Base-by-base conservation (phyloP, 805 yeast genomes). In the Schwanniomyces sp. region DNA sequence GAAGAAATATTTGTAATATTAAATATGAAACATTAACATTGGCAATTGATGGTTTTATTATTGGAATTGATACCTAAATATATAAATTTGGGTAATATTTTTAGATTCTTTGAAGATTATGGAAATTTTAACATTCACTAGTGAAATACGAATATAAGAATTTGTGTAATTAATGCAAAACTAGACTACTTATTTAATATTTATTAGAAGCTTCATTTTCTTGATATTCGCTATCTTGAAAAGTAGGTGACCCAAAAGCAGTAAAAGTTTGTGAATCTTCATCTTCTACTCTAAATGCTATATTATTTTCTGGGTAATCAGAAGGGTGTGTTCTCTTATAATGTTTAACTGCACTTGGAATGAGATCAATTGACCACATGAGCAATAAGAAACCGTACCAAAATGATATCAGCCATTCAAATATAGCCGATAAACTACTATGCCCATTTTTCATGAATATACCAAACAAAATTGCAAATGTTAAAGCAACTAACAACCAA, bases 381-480 rank as follows among this genome's bases (percentile, higher is more conserved):
- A 85, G 59, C 53, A 85, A 79, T 50, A 87, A 72, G 29, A 85
- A 57, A 3, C 96, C 94, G 61, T 87, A 91, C 82, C 88, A 84
- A 66, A 84, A 91, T n/a, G 92, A 84, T 38, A 91, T 66, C 3
- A 84, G 61, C 98, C 98, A 92, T 67, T 92, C 98, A 61, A 86
- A 81, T 17, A 75, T 70, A 0, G 91, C 91, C 36, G 84, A 75
- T 28, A 76, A 70, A 52, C 77, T 71, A 34, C 67, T 58, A 7
- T 67, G 57, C 25, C 74, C 72, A 1, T 47, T 44, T 10, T 63
- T 61, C 62, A 61, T 58, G 43, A 68, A 59, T 3, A 64, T 74
- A n/a, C 81, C 90, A 53, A 89, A 92, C 28, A 80, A 75, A 24
- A 86, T 65, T 2, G 92, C 96, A 59, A 88, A 76, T 0, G 72